These are phyloP conservation scores for Diplodia intermedia DNA, from an alignment of 2,329 filamentous ascomycete genomes.

Conservation along the genomic window DNA sequence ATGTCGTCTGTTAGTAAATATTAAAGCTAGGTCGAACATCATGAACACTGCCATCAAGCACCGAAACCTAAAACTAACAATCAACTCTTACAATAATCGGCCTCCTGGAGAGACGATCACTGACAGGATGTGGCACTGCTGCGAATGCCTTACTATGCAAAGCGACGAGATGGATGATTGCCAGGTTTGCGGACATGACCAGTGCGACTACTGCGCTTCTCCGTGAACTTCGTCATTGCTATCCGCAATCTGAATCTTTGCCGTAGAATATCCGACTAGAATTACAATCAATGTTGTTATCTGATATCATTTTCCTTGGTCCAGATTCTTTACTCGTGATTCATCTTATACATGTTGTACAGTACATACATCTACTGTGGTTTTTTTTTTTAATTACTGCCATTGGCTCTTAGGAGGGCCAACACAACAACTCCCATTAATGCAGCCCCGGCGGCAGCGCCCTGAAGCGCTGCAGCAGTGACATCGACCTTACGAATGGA, in stretches of 20 bases:
- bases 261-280: background rate
- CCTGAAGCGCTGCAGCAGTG: constrained; percentile 54
- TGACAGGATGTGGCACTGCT: too few relatives aligned
- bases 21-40: too few relatives aligned
- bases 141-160: too few relatives aligned
- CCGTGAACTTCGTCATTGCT: background rate
- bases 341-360: constrained; percentile 24
- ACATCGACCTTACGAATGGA: constrained; percentile 55
- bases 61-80: too few relatives aligned
- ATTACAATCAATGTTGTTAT: background rate
- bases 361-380: constrained; percentile 14
- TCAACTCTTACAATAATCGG: too few relatives aligned
- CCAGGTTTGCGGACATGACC: background rate
- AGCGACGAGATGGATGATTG: too few relatives aligned
- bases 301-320: background rate
- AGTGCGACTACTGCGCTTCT: background rate
- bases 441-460: constrained; percentile 52
- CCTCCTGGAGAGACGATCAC: too few relatives aligned
- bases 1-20: too few relatives aligned
- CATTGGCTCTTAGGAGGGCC: background rate
- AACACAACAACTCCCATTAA: constrained; percentile 38
- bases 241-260: background rate
- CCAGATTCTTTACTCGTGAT: background rate
- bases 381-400: background rate
- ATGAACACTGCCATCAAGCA: too few relatives aligned